Evolutionary conservation across 129 eudicot genomes (phyloP).

Genomic region (Mikania micrantha): DNA sequence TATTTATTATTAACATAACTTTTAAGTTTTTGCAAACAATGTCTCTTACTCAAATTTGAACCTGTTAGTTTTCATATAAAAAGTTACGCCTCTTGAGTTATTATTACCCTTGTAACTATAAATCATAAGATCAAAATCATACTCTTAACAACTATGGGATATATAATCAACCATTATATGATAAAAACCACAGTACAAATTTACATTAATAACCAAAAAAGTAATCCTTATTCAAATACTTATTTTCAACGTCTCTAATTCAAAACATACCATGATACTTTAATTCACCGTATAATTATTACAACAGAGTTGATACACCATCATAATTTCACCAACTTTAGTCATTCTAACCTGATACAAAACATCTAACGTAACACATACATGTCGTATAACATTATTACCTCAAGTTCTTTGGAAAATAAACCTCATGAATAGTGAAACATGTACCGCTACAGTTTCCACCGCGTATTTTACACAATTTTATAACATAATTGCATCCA

Average conservation of each 20-base stretch:
- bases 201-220: not conserved
- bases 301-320: not conserved
- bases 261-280: not conserved
- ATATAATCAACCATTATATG: no score
- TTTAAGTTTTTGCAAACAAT: no score
- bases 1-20: no score
- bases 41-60: no score
- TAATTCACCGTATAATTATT: not conserved
- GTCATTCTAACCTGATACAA: not conserved
- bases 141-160: not conserved
- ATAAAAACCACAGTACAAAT: not conserved
- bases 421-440: not conserved
- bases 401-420: not conserved
- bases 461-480: slow-evolving; percentile 3
- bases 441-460: not conserved
- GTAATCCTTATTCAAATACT: no score
- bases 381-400: not conserved
- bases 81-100: no score
- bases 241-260: not conserved
- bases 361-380: not conserved
- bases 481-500: slow-evolving; percentile 2
- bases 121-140: not conserved
- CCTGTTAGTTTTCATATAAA: no score
- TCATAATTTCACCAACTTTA: not conserved
- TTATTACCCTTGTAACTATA: no score